Evolutionary conservation across 1,284 basidiomycete genomes (phyloP).

Genomic region (Rhizoctonia solani): DNA sequence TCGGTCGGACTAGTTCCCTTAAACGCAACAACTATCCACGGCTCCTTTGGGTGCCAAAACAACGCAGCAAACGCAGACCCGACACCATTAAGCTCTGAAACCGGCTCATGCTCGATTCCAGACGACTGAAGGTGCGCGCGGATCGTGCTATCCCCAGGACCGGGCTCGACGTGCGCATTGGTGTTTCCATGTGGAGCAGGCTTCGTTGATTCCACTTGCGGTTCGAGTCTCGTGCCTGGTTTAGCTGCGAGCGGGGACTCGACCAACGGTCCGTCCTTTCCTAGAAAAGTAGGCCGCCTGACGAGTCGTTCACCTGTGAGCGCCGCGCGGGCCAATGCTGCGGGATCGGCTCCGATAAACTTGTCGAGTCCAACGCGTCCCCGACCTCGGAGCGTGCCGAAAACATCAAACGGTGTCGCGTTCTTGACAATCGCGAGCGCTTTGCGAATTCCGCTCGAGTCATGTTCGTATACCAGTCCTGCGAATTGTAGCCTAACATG

Average conservation of each 20-base stretch:
- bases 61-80: conserved; percentile 30
- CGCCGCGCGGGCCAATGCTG: conserved; percentile 14
- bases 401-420: conserved; percentile 12
- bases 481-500: conserved; percentile 28
- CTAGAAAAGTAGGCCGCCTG: neutral
- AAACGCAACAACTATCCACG: conserved; percentile 38
- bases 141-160: conserved; percentile 7
- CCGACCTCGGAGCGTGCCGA: conserved; percentile 5
- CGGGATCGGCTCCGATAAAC: conserved; percentile 9
- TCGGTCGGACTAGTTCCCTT: conserved; percentile 45
- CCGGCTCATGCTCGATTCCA: conserved; percentile 30
- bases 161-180: neutral
- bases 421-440: conserved; percentile 26
- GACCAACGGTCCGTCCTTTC: neutral
- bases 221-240: neutral
- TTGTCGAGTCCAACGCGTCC: conserved; percentile 25
- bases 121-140: conserved; percentile 5
- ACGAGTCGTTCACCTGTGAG: conserved; percentile 27
- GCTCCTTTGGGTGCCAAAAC: conserved; percentile 37
- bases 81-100: conserved; percentile 22
- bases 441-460: neutral
- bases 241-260: too few species aligned
- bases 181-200: neutral
- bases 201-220: neutral
- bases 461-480: conserved; percentile 29